Evolutionary conservation across 179 eudicot species (phyloP), one percentile per base, ranked within the genome.

Genomic region (Heliamphora pulchella): DNA sequence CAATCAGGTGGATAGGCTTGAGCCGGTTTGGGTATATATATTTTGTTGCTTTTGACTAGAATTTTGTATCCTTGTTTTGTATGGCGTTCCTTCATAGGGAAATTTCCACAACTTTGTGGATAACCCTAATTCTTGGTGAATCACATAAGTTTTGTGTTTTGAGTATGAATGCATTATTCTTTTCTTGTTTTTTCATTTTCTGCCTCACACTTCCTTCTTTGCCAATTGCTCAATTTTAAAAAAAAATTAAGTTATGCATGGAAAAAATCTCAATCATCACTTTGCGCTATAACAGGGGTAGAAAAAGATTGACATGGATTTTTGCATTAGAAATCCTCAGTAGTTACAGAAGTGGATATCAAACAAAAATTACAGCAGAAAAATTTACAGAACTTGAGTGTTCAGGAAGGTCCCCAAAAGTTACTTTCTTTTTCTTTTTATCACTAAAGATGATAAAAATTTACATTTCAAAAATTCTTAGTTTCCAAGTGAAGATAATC

Each of bases 291-390:
- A 8, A 55, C 14, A 31, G 31, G 31, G 31, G 31, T 8, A 54
- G 84, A 81, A 53, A 62, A n/a, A 8, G n/a, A 15, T 4, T 15
- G 22, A 61, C 20, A 15, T 17, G 65, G n/a, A n/a, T 61, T n/a
- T n/a, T n/a, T 31, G 22, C 22, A 61, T 15, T 61, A 61, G 65
- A n/a, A 61, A 15, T 7, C 65, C 3, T 0, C 22, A 61, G 7
- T n/a, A 15, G 15, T 55, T 61, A 61, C 17, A 61, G 3, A 15
- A 61, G 65, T n/a, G 22, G 8, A 61, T 15, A 31, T n/a, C 2
- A 15, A 4, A 17, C 4, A 61, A 15, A 55, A 61, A 17, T 15
- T 61, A 61, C 22, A 61, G 65, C 22, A n/a, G 65, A 61, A 61
- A 61, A 61, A 8, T 8, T 64, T 22, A 10, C 41, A 64, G 10